Evolutionary conservation across 192 early-diverging fungal species (phyloP), one percentile per base, ranked within the genome.

Genomic region (Umbelopsis isabellina): DNA sequence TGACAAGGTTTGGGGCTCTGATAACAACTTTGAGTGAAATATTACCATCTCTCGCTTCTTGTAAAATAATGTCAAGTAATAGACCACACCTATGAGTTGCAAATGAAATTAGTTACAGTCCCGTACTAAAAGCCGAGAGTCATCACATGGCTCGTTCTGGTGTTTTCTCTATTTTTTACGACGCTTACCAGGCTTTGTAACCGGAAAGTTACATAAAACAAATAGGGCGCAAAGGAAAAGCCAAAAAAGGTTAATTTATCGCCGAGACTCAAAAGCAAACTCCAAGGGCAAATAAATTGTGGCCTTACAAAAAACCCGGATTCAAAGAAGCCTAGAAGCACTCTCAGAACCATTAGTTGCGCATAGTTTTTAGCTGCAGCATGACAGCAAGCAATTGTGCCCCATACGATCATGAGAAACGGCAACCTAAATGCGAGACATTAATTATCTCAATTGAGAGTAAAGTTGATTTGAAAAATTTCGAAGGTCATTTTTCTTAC

Each of bases 261-360:
- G 30, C 55, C 55, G 55, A 49, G 12, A 21, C 37, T 37, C 2
- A 49, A 58, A 25, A 20, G 53, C 53, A 27, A 20, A 58, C 23
- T 35, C 16, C 25, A 61, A 15, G 11, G 55, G 33, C 5, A 25
- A 61, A 25, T 20, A 15, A 16, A 30, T 58, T 30, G 27, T 30
- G 30, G 16, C 27, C 55, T 35, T 61, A 61, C 55, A 49, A 76
- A 76, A 68, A 76, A 76, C 1, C 75, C 75, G 11, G 70, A 66
- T 68, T 76, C 75, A 69, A 76, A 76, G n/a, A 76, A 72, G 3
- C 75, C 75, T 22, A 76, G 20, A 33, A 76, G 44, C 18, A 76
- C 71, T n/a, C 75, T 65, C 7, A 76, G 35, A 1, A 66, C 41
- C 51, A 76, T 55, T 52, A 76, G 46, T 18, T 72, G 70, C n/a